Base-by-base conservation (phyloP, 331 rosid genomes). In the Quercus phellos region DNA sequence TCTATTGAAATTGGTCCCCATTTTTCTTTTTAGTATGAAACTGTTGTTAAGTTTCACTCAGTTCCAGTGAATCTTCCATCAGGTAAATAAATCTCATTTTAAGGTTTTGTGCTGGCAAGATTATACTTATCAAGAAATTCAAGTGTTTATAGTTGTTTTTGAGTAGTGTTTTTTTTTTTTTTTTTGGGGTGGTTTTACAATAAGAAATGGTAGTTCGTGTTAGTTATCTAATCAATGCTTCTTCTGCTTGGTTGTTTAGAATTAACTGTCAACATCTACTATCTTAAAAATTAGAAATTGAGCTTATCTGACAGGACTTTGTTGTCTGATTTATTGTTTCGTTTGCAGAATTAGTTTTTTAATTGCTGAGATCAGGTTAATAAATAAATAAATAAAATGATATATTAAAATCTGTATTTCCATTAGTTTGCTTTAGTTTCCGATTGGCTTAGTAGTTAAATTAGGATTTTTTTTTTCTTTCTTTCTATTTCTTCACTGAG, bases 111-210 rank as follows among this genome's bases (percentile, higher is more conserved):
- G 35, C 16, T 61, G 38, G 42, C 29, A 14, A 61, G n/a, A 61
- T 61, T 27, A 10, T 61, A 59, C 67, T 26, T 24, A 27, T 13
- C 38, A 14, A 13, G 19, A 61, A 61, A 29, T 13, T 29, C 38
- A 27, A 54, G 6, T 46, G 70, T 75, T 72, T 64, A 70, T 21
- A 70, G 72, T 56, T 74, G 70, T 78, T 78, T 69, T 78, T 78
- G 29, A 74, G 64, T 35, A 35, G 9, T 55, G 75, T 80, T 87
- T 35, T 29, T 38, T 10, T 76, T 6, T 74, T 34, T 60, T 34
- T 59, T 21, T 34, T 16, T 29, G 6, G 16, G 14, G 53, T 29
- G 16, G 6, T 27, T 27, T 14, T 29, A 61, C 69, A 26, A 26
- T 3, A 17, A 61, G 38, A 29, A 61, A 13, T 17, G 30, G 38